Base-by-base conservation (phyloP, 331 rosid genomes). In the Rosa hybrid region DNA sequence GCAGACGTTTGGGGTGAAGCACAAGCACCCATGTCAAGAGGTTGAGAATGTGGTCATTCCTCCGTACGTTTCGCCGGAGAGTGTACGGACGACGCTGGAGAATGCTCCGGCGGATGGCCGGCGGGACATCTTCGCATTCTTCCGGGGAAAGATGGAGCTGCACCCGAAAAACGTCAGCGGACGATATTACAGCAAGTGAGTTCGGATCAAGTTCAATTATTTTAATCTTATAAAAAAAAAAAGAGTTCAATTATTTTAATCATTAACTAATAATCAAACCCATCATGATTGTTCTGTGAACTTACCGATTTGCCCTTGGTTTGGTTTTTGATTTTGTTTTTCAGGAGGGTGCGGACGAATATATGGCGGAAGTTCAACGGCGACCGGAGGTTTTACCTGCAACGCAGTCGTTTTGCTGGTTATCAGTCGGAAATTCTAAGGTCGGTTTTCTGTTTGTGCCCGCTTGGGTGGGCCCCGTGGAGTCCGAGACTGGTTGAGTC, bases 391-490 rank as follows among this genome's bases (percentile, higher is more conserved):
- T 96, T 93, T 82, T 87, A 90, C 83, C 84, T 96, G 0, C 92
- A 76, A 70, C 78, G 99, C 92, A 45, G 87, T 0, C 85, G 97
- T 50, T 96, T 90, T 18, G 78, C 89, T 78, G 98, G 99, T 77
- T 96, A 96, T 89, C 98, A 93, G 87, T 86, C 90, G 4, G 99
- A 96, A 68, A 93, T 96, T 1, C 94, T 85, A 0, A 94, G 98
- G 79, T 96, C 99, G 0, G 86, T 86, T 0, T 96, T 96, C 77
- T 96, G 99, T 38, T 49, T 96, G 8, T 96, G 99, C 8, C 99
- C 99, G 0, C 53, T 93, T 20, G 99, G 99, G 74, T 96, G 99
- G 99, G 99, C 99, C 76, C 99, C 99, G 2, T 96, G 99, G 99
- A 96, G 99, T 50, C 99, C 99, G 0, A 87, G 99, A 14, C 88